Evolutionary conservation across 306 rosid genomes (phyloP), one percentile per base, ranked within the genome.

Genomic region (Vigna reflexopilosa): DNA sequence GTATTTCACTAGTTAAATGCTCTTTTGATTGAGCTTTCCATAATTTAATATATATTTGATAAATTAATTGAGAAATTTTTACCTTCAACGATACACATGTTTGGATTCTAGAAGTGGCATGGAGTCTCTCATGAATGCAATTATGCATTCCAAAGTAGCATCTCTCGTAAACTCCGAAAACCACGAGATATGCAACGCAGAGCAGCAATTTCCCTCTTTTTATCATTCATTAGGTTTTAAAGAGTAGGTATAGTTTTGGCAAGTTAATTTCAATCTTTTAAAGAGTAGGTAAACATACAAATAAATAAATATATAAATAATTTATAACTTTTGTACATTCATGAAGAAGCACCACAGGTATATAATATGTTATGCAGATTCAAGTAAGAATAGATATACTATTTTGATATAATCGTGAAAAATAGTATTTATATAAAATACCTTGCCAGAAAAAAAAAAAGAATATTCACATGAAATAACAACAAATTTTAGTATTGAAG

Each of bases 401-500:
- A 44, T 57, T 32, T 26, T 16, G 67, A 50, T 47, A 22, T 16
- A 59, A 67, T 34, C 75, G 20, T 16, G 13, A 38, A 66, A 44
- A 74, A 11, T 26, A 61, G 6, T 28, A 56, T 49, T 72, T 26
- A 65, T 49, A 73, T 73, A 15, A 54, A 44, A 56, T 47, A 44
- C 42, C 55, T 70, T 20, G 19, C 22, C 52, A 14, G 44, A 63
- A 26, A 26, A 26, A 26, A 26, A 45, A 54, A 36, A 62, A 72
- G 26, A 61, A 71, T 40, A 70, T 42, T 24, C 67, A 12, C 22
- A 49, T 16, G 6, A 69, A 49, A 70, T 68, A 59, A 64, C 22
- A 63, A 28, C 80, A 67, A 24, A 7, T 36, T 51, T 51, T 65
- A 19, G 66, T 3, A 51, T 22, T 38, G n/a, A 66, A 76, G 54